Percentiles rank a stretch among this genome's conserved stretches.
Evolutionary conservation across 192 early-diverging fungal genomes (phyloP).

Genomic region (Rhizoclosmatium sp.): DNA sequence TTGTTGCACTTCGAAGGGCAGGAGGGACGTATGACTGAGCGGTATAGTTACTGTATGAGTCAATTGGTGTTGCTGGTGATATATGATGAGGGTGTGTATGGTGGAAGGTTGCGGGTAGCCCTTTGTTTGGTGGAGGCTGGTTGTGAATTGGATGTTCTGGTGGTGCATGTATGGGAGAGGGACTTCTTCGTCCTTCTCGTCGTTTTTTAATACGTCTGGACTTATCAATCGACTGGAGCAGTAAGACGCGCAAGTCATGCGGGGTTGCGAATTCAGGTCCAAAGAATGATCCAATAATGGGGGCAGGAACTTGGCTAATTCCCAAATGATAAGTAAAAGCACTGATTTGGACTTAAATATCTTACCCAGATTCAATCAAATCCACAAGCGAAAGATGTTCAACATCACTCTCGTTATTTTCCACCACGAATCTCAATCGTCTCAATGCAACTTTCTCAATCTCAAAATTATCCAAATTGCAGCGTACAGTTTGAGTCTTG

Average conservation of each 20-base stretch:
- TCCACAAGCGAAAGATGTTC: conserved; percentile 54
- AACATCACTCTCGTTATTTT: conserved; percentile 48
- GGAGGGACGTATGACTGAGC: background rate
- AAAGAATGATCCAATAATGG: conserved; percentile 45
- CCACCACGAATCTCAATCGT: conserved; percentile 53
- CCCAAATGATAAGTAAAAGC: background rate
- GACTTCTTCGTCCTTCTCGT: background rate
- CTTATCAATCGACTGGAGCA: conserved; percentile 54
- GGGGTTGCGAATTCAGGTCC: conserved; percentile 41
- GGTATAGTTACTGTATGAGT: conserved; percentile 26
- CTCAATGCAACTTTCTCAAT: conserved; percentile 58
- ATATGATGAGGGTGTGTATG: conserved; percentile 33
- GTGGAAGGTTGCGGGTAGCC: conserved; percentile 19
- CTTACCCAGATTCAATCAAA: conserved; percentile 52
- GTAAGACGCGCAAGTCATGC: conserved; percentile 50
- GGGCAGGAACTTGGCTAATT: conserved; percentile 44
- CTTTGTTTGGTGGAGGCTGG: conserved; percentile 2
- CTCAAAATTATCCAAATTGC: conserved; percentile 46
- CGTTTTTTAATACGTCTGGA: conserved; percentile 21
- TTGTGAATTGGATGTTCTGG: conserved; percentile 23
- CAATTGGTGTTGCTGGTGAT: conserved; percentile 24
- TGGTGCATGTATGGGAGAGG: background rate
- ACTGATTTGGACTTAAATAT: background rate
- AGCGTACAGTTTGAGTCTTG: conserved; percentile 45
- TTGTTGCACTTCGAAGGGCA: background rate